Conservation (phyloP, 2,329 filamentous ascomycete species). For the Diplodia mutila region DNA sequence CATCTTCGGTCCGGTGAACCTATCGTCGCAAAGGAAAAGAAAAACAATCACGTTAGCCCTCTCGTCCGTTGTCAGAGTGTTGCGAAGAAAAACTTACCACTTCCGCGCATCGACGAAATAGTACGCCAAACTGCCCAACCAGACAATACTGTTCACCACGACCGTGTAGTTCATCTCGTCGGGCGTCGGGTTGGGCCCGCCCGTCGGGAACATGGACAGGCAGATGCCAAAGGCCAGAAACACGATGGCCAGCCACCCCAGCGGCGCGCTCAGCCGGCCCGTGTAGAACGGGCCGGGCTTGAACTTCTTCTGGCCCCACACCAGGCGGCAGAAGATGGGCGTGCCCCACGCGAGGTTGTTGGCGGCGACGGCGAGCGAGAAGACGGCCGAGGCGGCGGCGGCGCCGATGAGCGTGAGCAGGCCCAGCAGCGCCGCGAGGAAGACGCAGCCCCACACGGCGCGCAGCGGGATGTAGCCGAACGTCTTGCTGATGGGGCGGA, state of each 20-base stretch:
- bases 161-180: slow-evolving; percentile 66
- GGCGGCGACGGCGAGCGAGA: slow-evolving; percentile 62
- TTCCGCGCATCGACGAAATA: slow-evolving; percentile 62
- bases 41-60: slow-evolving; percentile 35
- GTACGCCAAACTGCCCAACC: slow-evolving; percentile 60
- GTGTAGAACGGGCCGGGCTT: slow-evolving; percentile 64
- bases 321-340: slow-evolving; percentile 61
- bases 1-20: slow-evolving; percentile 59
- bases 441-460: slow-evolving; percentile 58
- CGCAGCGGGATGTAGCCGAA: slow-evolving; percentile 63
- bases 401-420: slow-evolving; percentile 62
- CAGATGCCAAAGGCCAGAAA: slow-evolving; percentile 62
- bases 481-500: slow-evolving; percentile 58
- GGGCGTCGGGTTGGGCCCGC: slow-evolving; percentile 57
- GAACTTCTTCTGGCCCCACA: slow-evolving; percentile 63
- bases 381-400: slow-evolving; percentile 62
- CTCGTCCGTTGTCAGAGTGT: not conserved
- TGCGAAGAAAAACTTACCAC: slow-evolving; percentile 43
- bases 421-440: slow-evolving; percentile 58
- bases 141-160: slow-evolving; percentile 63
- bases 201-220: slow-evolving; percentile 62
- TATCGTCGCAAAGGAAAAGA: too few relatives aligned
- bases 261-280: slow-evolving; percentile 55
- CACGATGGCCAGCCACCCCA: slow-evolving; percentile 58
- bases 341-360: slow-evolving; percentile 65